These are phyloP conservation scores for Saturnispora mendoncae DNA, from an alignment of 805 yeast species.

Conservation along the genomic window DNA sequence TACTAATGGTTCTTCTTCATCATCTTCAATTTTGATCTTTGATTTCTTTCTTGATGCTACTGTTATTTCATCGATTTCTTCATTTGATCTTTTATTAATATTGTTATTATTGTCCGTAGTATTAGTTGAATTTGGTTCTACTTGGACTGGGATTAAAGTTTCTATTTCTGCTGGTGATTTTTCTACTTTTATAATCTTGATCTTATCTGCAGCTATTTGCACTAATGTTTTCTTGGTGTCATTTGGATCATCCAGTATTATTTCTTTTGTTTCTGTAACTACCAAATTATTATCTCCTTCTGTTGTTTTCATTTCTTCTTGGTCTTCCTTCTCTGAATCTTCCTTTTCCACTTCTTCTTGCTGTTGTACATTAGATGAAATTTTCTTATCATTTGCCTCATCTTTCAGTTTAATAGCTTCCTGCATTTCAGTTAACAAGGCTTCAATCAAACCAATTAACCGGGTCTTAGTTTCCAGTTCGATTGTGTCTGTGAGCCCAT, in stretches of 20 bases:
- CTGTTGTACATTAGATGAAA: too few species aligned
- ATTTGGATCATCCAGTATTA: background rate
- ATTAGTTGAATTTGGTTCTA: constrained; percentile 10
- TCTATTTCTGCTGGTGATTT: background rate
- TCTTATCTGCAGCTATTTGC: constrained; percentile 10
- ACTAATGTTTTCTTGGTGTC: constrained; percentile 4
- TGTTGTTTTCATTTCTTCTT: background rate
- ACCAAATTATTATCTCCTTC: background rate
- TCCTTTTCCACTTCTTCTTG: background rate
- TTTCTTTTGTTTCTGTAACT: background rate
- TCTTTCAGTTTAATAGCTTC: too few species aligned
- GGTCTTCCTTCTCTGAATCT: background rate
- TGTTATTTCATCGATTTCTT: constrained; percentile 6
- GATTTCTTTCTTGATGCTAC: background rate
- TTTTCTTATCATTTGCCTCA: too few species aligned
- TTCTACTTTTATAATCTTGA: constrained; percentile 2
- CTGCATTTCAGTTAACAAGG: too few species aligned
- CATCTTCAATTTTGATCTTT: constrained; percentile 3
- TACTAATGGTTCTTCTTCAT: constrained; percentile 9
- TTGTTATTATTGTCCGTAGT: background rate
- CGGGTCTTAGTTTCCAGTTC: too few species aligned
- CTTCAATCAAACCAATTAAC: too few species aligned
- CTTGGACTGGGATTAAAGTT: background rate
- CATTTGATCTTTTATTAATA: background rate
- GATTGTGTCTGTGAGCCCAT: too few species aligned